These are phyloP conservation scores for Aphanomyces astaci DNA, from an alignment of 352 stramenopile species.

Conservation along the genomic window DNA sequence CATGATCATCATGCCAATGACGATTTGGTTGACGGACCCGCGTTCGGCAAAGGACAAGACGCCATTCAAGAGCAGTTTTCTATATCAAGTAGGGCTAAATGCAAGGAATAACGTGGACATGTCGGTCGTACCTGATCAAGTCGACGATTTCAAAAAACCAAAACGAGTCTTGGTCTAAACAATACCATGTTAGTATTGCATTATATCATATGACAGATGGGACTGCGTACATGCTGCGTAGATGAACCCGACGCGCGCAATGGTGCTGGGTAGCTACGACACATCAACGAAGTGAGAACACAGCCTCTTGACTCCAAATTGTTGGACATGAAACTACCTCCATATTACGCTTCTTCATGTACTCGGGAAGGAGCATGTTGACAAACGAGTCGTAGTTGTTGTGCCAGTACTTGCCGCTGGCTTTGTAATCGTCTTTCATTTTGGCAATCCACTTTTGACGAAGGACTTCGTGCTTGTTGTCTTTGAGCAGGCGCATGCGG, in stretches of 20 bases:
- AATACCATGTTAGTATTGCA: neutral
- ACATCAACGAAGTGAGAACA: neutral
- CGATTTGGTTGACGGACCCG: slow-evolving; percentile 55
- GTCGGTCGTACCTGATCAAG: slow-evolving; percentile 30
- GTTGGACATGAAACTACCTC: slow-evolving; percentile 24
- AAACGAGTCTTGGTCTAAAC: slow-evolving; percentile 43
- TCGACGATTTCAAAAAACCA: slow-evolving; percentile 81
- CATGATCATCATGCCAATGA: slow-evolving; percentile 59
- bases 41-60: slow-evolving; percentile 54
- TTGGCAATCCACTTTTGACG: slow-evolving; percentile 12
- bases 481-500: slow-evolving; percentile 39
- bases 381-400: slow-evolving; percentile 42
- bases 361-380: slow-evolving; percentile 45
- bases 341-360: slow-evolving; percentile 33
- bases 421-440: slow-evolving; percentile 17
- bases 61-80: slow-evolving; percentile 63
- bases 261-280: slow-evolving; percentile 54
- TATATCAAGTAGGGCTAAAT: too few relatives aligned
- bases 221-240: slow-evolving; percentile 55
- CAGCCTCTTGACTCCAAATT: slow-evolving; percentile 38
- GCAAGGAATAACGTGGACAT: too few relatives aligned
- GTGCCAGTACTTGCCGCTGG: neutral
- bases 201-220: neutral
- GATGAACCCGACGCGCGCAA: slow-evolving; percentile 73
- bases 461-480: slow-evolving; percentile 22